These are phyloP conservation scores for Scedosporium boydii DNA, from an alignment of 2,329 filamentous ascomycete species.

Conservation along the genomic window DNA sequence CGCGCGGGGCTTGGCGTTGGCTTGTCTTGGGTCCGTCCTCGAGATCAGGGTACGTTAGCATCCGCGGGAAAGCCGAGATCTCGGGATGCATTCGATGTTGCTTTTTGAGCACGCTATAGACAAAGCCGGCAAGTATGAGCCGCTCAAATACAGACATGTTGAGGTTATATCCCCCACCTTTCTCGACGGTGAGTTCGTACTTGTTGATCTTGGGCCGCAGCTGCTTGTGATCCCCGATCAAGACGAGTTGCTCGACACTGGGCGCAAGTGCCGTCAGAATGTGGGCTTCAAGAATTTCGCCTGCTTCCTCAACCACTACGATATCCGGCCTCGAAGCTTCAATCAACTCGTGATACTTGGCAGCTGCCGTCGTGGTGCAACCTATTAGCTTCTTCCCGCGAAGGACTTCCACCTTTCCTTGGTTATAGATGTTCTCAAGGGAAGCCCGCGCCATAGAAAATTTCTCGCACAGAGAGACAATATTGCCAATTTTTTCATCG, in stretches of 20 bases:
- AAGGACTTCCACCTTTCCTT: slow-evolving; percentile 33
- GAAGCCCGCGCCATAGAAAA: slow-evolving; percentile 32
- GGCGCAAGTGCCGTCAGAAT: slow-evolving; percentile 49
- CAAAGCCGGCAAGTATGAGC: slow-evolving; percentile 45
- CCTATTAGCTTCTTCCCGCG: slow-evolving; percentile 51
- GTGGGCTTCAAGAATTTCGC: slow-evolving; percentile 54
- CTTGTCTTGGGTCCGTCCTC: slow-evolving; percentile 42
- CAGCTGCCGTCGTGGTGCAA: slow-evolving; percentile 62
- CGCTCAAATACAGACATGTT: slow-evolving; percentile 57
- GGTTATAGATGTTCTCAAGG: slow-evolving; percentile 32
- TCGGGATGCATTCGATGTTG: slow-evolving; percentile 64
- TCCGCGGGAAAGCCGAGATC: slow-evolving; percentile 49
- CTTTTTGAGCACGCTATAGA: slow-evolving; percentile 42
- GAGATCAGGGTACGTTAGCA: slow-evolving; percentile 53
- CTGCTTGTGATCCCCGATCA: slow-evolving; percentile 68
- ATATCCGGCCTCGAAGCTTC: slow-evolving; percentile 44
- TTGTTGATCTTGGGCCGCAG: slow-evolving; percentile 58
- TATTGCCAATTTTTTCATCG: slow-evolving; percentile 35
- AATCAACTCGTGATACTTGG: slow-evolving; percentile 49
- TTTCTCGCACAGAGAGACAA: slow-evolving; percentile 26
- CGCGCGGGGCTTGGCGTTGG: slow-evolving; percentile 36
- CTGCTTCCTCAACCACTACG: slow-evolving; percentile 62
- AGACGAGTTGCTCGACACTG: slow-evolving; percentile 50
- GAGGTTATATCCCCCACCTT: slow-evolving; percentile 32
- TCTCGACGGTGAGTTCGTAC: slow-evolving; percentile 50